A percentile compares a stretch with the other conserved stretches of the same genome.
These are phyloP conservation scores for Didymella glomerata DNA, from an alignment of 2,329 filamentous ascomycete genomes.

Conservation along the genomic window DNA sequence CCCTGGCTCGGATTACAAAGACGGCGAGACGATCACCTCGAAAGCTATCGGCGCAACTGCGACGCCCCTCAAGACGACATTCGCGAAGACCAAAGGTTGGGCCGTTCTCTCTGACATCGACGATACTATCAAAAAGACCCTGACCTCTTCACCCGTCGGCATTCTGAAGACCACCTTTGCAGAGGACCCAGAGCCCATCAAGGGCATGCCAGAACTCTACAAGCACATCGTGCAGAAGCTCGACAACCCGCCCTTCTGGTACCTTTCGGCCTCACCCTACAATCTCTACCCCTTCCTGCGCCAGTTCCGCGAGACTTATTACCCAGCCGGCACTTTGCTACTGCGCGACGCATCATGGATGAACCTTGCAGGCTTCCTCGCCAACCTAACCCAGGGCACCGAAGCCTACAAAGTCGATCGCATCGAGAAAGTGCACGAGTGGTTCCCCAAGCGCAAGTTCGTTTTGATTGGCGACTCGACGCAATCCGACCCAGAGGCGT, in stretches of 20 bases:
- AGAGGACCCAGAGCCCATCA: constrained; percentile 73
- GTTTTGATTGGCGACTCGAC: constrained; percentile 91
- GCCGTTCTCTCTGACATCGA: constrained; percentile 88
- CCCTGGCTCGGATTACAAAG: constrained; percentile 54
- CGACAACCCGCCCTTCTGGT: constrained; percentile 80
- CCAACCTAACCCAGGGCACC: constrained; percentile 80
- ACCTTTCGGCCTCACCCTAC: constrained; percentile 92
- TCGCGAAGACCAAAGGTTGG: constrained; percentile 82
- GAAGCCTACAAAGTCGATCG: constrained; percentile 85
- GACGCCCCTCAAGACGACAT: constrained; percentile 73
- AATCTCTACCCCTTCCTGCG: constrained; percentile 90
- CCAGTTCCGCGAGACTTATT: constrained; percentile 74
- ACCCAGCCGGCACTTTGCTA: constrained; percentile 80
- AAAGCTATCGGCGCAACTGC: constrained; percentile 48
- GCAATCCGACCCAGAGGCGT: constrained; percentile 89
- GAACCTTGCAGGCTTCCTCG: constrained; percentile 80
- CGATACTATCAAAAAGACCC: constrained; percentile 92
- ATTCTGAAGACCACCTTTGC: constrained; percentile 87
- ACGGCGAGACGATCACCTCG: constrained; percentile 43
- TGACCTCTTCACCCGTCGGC: constrained; percentile 79
- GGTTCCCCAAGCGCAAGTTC: constrained; percentile 81
- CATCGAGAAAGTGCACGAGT: constrained; percentile 78
- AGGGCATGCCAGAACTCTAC: constrained; percentile 88
- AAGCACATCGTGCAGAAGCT: constrained; percentile 65
- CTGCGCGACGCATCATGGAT: constrained; percentile 87